Percentiles rank a stretch among this genome's conserved stretches.
Conservation (phyloP, 2,329 filamentous ascomycete genomes). For the Colletotrichum truncatum region DNA sequence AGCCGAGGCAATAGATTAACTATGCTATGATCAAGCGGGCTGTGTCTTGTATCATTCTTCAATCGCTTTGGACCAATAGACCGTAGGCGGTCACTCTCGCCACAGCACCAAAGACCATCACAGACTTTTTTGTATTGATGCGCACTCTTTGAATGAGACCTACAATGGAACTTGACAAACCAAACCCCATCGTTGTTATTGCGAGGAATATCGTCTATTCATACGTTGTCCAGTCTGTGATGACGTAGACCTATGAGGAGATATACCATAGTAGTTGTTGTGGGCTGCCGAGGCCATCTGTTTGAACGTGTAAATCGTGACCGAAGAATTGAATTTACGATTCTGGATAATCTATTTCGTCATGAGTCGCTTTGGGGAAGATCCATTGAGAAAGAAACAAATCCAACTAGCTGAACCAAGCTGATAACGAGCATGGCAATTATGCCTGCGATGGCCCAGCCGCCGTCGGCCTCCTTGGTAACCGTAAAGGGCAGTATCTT, state of each 20-base stretch:
- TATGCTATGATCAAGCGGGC: slow-evolving; percentile 44
- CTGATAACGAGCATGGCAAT: slow-evolving; percentile 37
- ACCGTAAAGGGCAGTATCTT: slow-evolving; percentile 72
- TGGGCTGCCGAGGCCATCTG: slow-evolving; percentile 45
- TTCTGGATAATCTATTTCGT: slow-evolving; percentile 42
- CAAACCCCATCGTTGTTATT: slow-evolving; percentile 49
- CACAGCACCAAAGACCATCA: slow-evolving; percentile 48
- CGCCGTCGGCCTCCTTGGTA: slow-evolving; percentile 40
- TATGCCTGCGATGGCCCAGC: slow-evolving; percentile 44
- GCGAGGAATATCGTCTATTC: slow-evolving; percentile 51
- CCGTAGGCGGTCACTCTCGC: slow-evolving; percentile 47
- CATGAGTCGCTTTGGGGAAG: slow-evolving; percentile 44
- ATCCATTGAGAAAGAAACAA: slow-evolving; percentile 44
- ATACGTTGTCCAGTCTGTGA: slow-evolving; percentile 51
- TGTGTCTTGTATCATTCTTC: slow-evolving; percentile 43
- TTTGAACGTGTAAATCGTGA: slow-evolving; percentile 42
- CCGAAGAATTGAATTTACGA: slow-evolving; percentile 40
- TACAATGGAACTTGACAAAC: slow-evolving; percentile 45
- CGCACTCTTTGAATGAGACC: slow-evolving; percentile 44
- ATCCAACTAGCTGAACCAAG: slow-evolving; percentile 39
- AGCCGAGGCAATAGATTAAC: slow-evolving; percentile 47
- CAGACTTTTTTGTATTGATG: slow-evolving; percentile 53
- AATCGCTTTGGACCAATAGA: slow-evolving; percentile 40
- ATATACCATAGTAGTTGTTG: slow-evolving; percentile 48
- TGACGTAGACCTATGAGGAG: slow-evolving; percentile 48